Evolutionary conservation across 2,329 filamentous ascomycete species (phyloP), one percentile per base, ranked within the genome.

Genomic region (Fonsecaea erecta): DNA sequence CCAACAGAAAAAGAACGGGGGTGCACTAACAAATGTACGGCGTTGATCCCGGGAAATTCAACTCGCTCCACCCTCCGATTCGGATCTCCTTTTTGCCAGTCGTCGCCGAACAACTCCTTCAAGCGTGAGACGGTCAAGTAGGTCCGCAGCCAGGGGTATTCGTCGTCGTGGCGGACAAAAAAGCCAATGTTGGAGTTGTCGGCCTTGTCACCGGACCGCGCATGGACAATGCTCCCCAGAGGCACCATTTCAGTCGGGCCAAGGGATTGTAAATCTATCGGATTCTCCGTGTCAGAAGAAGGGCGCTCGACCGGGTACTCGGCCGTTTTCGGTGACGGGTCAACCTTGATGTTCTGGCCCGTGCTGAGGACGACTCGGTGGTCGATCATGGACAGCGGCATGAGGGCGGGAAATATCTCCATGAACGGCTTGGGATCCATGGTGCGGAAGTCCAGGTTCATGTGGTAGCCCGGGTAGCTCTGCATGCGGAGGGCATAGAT

Each of bases 381-480:
- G 16, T 70, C 40, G 32, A 73, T 59, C 1, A 24, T n/a, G 18
- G 56, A 52, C 16, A 67, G 46, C 4, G 70, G 56, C 16, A 80
- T 75, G 0, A 76, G 26, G 0, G 74, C 75, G 0, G 79, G 78
- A 61, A 80, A 81, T 51, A 80, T 77, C 65, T 81, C 78, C 77
- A 80, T 80, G 52, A 81, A 81, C 0, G 76, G 74, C 57, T 76
- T 77, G 1, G 79, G 79, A 8, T 73, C 71, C 78, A 80, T 80
- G 2, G 79, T 80, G 2, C 79, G 73, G 55, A 81, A 80, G 57
- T 81, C 78, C 0, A 81, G 72, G 35, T 76, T 77, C 77, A 80
- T 80, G 28, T 81, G 79, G 34, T 80, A 80, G 0, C 78, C 79
- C 0, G 78, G 76, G 58, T 79, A 79, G 32, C 76, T 77, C 68